Percentiles rank a stretch among this genome's conserved stretches.
Conservation (phyloP, 2,329 filamentous ascomycete genomes). For the Botrytis byssoidea region DNA sequence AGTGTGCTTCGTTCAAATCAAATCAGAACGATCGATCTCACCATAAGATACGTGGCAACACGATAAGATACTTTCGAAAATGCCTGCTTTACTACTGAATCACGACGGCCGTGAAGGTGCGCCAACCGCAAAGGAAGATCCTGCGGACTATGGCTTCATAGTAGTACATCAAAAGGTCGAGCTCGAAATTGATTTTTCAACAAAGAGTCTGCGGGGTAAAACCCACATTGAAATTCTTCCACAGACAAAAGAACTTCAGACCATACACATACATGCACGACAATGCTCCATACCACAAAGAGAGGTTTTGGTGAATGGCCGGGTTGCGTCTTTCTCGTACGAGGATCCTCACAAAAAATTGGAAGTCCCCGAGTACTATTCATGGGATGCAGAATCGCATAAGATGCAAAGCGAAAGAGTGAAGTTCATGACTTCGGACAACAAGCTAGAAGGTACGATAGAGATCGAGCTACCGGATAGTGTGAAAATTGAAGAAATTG, state of each 20-base stretch:
- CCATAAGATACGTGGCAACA: neutral
- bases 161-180: conserved; percentile 84
- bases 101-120: conserved; percentile 27
- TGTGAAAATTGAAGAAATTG: conserved; percentile 61
- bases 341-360: conserved; percentile 67
- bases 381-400: conserved; percentile 70
- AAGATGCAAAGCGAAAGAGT: conserved; percentile 69
- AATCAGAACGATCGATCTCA: neutral
- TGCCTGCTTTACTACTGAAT: conserved; percentile 34
- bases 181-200: conserved; percentile 82
- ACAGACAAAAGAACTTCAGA: conserved; percentile 55
- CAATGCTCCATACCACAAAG: conserved; percentile 58
- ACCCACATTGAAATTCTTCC: conserved; percentile 73
- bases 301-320: conserved; percentile 51
- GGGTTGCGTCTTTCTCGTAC: conserved; percentile 38
- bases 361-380: conserved; percentile 58
- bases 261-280: conserved; percentile 60
- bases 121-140: conserved; percentile 17
- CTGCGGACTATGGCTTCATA: conserved; percentile 42
- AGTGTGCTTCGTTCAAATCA: neutral
- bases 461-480: conserved; percentile 57
- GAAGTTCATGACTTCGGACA: conserved; percentile 39
- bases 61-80: conserved; percentile 11
- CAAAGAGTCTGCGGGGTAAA: conserved; percentile 70
- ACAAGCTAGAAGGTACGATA: conserved; percentile 54